Evolutionary conservation across 2,329 filamentous ascomycete genomes (phyloP).

Genomic region (Hawksworthiomyces lignivorus): DNA sequence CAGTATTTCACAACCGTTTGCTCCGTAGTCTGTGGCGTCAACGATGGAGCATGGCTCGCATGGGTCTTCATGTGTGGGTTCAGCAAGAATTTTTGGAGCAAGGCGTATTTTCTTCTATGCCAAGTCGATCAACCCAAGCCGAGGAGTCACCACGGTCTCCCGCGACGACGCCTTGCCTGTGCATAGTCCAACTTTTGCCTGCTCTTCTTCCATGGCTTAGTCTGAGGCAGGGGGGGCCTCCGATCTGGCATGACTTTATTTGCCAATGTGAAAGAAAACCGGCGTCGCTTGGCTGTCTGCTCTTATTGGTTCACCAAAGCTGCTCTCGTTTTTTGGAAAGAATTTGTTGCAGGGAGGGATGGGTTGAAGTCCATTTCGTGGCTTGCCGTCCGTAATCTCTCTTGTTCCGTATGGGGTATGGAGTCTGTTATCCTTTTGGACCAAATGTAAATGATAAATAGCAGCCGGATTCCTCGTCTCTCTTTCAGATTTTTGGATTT

Average conservation of each 20-base stretch:
- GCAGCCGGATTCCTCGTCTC: not conserved
- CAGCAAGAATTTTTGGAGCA: conserved; percentile 1
- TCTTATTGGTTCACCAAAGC: conserved; percentile 1
- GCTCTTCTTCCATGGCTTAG: too few relatives aligned
- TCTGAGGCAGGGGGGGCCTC: too few relatives aligned
- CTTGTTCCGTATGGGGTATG: not conserved
- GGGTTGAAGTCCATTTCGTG: conserved; percentile 1
- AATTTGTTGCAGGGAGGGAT: not conserved
- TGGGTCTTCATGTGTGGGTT: not conserved
- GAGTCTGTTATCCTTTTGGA: not conserved
- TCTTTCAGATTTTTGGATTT: not conserved
- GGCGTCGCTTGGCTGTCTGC: not conserved
- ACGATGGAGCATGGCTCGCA: not conserved
- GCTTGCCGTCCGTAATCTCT: conserved; percentile 4
- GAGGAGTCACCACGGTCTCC: conserved; percentile 1
- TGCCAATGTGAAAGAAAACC: too few relatives aligned
- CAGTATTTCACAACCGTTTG: too few relatives aligned
- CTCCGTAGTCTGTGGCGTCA: too few relatives aligned
- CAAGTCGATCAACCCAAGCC: too few relatives aligned
- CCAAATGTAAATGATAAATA: conserved; percentile 2
- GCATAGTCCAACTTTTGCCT: too few relatives aligned
- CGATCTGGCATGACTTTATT: conserved; percentile 1
- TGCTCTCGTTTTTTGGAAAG: not conserved
- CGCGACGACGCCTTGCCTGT: not conserved
- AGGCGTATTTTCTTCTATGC: conserved; percentile 1